Conservation (phyloP, 73 alveolate genomes). For the Paramecium octaurelia region DNA sequence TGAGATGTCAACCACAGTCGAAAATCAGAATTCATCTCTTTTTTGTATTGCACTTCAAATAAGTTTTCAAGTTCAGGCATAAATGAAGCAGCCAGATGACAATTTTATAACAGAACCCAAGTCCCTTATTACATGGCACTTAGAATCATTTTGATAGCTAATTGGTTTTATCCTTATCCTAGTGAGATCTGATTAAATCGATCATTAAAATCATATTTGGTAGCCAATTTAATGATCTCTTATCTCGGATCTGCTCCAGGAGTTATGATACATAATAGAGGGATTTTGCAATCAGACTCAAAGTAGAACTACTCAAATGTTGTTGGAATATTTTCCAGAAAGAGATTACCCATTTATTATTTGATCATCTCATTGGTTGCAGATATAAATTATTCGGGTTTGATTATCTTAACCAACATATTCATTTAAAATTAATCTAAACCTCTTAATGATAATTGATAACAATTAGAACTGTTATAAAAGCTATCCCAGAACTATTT, state of each 20-base stretch:
- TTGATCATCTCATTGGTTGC: slow-evolving; percentile 85
- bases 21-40: slow-evolving; percentile 81
- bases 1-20: slow-evolving; percentile 95
- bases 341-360: slow-evolving; percentile 81
- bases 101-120: slow-evolving; percentile 95
- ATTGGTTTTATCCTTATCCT: slow-evolving; percentile 89
- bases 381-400: slow-evolving; percentile 95
- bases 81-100: slow-evolving; percentile 92
- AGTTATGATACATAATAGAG: slow-evolving; percentile 90
- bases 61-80: slow-evolving; percentile 93
- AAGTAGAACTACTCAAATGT: slow-evolving; percentile 85
- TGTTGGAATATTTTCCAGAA: slow-evolving; percentile 84
- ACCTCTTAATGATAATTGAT: not conserved
- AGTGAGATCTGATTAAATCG: slow-evolving; percentile 77
- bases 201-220: slow-evolving; percentile 70
- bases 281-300: slow-evolving; percentile 88
- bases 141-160: slow-evolving; percentile 86
- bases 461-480: not conserved
- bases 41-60: slow-evolving; percentile 73
- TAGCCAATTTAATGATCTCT: not conserved
- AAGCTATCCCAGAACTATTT: slow-evolving; percentile 68
- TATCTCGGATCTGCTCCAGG: slow-evolving; percentile 98
- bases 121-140: slow-evolving; percentile 87
- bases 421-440: slow-evolving; percentile 40
- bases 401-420: slow-evolving; percentile 78